Base-by-base conservation (phyloP, 306 rosid species). In the Crataegus laevigata region DNA sequence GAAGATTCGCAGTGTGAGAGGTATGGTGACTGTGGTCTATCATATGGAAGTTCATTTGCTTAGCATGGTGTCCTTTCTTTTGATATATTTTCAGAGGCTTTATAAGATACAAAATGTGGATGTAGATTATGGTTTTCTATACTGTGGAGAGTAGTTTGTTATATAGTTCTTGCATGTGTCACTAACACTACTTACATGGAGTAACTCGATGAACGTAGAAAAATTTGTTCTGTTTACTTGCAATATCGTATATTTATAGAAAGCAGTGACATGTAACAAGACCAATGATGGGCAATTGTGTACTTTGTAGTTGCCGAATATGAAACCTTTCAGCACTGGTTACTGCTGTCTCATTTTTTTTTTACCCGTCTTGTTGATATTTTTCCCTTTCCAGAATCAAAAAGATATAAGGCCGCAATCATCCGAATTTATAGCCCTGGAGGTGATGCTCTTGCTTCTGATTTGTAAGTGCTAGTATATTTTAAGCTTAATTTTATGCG, bases 381-480 rank as follows among this genome's bases (percentile, higher is more conserved):
- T 76, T 63, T 60, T 81, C 74, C 79, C 78, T 18, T 47, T 71
- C 75, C 88, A 94, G 99, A 84, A 77, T 91, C 97, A 43, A 92
- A 94, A 75, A 84, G 79, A 83, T 85, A 72, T 66, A 94, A 94
- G 86, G 99, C 99, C 36, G 99, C 85, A 58, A 87, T 92, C 74
- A 90, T 94, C 83, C 90, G 96, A 75, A 94, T 94, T 85, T 97
- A 94, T 86, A 94, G 99, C 81, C 96, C 99, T 58, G 99, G 99
- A 85, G 99, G 99, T 76, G 97, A 92, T 89, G 99, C 99, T 68
- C 96, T 94, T 84, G 96, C 97, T 78, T 91, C 97, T 80, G 99
- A 92, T 87, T 82, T 94, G 99, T 94, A 92, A 90, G 97, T 94
- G 70, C 80, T 79, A 79, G 84, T 74, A 71, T 69, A 84, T 83